Conservation (phyloP, 805 yeast genomes). For the Aciculoconidium aculeatum region DNA sequence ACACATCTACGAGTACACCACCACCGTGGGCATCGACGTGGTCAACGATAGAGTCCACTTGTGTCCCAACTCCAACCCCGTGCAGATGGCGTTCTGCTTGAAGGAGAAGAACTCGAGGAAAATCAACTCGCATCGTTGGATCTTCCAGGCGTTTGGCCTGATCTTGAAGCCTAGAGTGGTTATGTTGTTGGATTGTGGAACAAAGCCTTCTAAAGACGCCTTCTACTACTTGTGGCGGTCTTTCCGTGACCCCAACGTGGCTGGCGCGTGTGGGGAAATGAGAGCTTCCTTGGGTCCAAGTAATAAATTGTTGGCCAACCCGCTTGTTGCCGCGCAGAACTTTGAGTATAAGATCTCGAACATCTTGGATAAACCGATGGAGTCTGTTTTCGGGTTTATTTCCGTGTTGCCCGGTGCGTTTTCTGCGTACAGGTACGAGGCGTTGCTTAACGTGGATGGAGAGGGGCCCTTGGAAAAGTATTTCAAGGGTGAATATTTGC, state of each 20-base stretch:
- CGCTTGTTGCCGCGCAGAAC: constrained; percentile 92
- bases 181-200: constrained; percentile 87
- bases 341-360: constrained; percentile 96
- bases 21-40: constrained; percentile 78
- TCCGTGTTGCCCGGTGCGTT: constrained; percentile 96
- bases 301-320: constrained; percentile 54
- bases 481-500: constrained; percentile 85
- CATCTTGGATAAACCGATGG: constrained; percentile 92
- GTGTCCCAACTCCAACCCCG: constrained; percentile 65
- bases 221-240: constrained; percentile 87
- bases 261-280: constrained; percentile 98
- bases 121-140: constrained; percentile 96
- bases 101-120: constrained; percentile 86
- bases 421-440: constrained; percentile 85
- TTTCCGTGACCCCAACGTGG: constrained; percentile 74
- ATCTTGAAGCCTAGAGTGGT: constrained; percentile 77
- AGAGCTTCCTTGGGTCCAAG: constrained; percentile 71
- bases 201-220: constrained; percentile 80
- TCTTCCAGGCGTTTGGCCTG: constrained; percentile 87
- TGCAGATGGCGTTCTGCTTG: constrained; percentile 82
- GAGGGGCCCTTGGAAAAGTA: constrained; percentile 83
- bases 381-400: constrained; percentile 89
- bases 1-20: constrained; percentile 90
- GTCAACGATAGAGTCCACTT: constrained; percentile 64
- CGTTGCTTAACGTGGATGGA: constrained; percentile 67